Evolutionary conservation across 2,329 filamentous ascomycete genomes (phyloP).

Genomic region (Waltergamsia citrina): DNA sequence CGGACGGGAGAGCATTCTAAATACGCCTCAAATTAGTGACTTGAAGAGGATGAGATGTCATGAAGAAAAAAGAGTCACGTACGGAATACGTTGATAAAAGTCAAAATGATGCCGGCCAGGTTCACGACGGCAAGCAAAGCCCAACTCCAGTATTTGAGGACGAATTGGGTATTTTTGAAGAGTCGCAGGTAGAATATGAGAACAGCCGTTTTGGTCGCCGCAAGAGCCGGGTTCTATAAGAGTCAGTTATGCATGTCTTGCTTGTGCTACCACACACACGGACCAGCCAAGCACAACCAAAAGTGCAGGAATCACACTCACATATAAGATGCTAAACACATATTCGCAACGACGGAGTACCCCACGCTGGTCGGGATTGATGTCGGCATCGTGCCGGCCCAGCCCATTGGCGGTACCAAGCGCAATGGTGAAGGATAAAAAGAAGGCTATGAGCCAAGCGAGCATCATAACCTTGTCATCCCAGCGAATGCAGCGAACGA

Average conservation of each 20-base stretch:
- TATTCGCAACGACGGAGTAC: conserved; percentile 52
- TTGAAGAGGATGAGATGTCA: background rate
- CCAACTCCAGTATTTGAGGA: conserved; percentile 78
- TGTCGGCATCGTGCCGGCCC: conserved; percentile 56
- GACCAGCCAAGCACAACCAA: no score
- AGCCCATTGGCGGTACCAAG: conserved; percentile 55
- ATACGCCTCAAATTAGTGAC: background rate
- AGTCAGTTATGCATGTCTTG: no score
- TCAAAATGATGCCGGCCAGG: conserved; percentile 66
- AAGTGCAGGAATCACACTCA: no score
- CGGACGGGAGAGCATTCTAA: conserved; percentile 59
- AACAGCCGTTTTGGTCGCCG: conserved; percentile 90
- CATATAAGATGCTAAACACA: conserved; percentile 54
- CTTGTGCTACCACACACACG: no score
- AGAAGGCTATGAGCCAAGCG: conserved; percentile 67
- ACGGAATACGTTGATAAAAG: conserved; percentile 74
- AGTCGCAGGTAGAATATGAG: conserved; percentile 82
- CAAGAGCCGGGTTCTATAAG: conserved; percentile 78
- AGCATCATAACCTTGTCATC: conserved; percentile 77
- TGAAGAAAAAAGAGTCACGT: no score
- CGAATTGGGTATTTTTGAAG: conserved; percentile 64
- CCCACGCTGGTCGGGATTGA: conserved; percentile 36
- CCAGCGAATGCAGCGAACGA: conserved; percentile 62
- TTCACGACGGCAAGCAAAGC: conserved; percentile 70
- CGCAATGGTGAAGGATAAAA: conserved; percentile 57